A percentile compares a stretch with the other conserved stretches of the same genome.
Conservation (phyloP, 345 rosid species). For the Anacardium occidentale region DNA sequence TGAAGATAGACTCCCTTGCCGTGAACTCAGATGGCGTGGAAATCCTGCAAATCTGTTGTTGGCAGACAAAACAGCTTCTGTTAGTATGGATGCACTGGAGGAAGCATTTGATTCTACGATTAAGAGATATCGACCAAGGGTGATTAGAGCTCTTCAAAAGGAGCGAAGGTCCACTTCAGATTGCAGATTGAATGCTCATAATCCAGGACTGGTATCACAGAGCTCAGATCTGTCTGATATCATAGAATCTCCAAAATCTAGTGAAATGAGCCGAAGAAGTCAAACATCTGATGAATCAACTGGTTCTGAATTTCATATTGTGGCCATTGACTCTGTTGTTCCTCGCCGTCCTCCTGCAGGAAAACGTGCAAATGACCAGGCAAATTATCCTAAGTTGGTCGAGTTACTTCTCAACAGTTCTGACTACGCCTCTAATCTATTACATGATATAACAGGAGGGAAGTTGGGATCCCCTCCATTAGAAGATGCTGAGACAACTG, state of each 20-base stretch:
- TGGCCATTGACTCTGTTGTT: constrained; percentile 93
- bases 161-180: constrained; percentile 90
- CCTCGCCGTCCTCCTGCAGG: constrained; percentile 99
- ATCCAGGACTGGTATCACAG: constrained; percentile 46
- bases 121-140: constrained; percentile 67
- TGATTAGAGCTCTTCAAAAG: constrained; percentile 74
- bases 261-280: constrained; percentile 47
- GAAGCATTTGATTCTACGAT: constrained; percentile 79
- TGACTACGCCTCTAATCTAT: constrained; percentile 61
- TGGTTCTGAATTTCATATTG: constrained; percentile 54
- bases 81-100: constrained; percentile 51
- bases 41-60: constrained; percentile 87
- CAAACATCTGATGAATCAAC: constrained; percentile 49
- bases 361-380: constrained; percentile 91
- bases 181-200: constrained; percentile 51
- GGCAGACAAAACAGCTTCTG: constrained; percentile 60
- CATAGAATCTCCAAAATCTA: constrained; percentile 59
- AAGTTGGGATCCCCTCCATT: constrained; percentile 56
- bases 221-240: constrained; percentile 68
- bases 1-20: constrained; percentile 96
- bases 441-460: constrained; percentile 82
- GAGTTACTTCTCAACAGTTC: constrained; percentile 83
- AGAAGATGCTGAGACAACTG: constrained; percentile 39
- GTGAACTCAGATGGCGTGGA: constrained; percentile 95
- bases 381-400: constrained; percentile 84